Base-by-base conservation (phyloP, 352 stramenopile genomes). In the Phytophthora megakarya region DNA sequence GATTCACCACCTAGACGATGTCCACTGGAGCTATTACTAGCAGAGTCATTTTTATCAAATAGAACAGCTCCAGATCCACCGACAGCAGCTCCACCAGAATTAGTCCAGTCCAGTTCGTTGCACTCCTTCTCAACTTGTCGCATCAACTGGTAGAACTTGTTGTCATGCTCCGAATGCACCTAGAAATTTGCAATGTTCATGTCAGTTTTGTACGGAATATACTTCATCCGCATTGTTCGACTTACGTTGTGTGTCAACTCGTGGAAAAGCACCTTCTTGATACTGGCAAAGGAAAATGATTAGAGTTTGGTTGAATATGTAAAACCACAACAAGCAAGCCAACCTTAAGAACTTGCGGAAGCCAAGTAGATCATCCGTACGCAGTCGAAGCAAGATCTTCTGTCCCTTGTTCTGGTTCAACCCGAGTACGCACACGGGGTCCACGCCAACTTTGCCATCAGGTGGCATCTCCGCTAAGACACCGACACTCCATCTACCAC, bases 331-430 rank as follows among this genome's bases (percentile, higher is more conserved):
- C 9, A 32, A 61, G 26, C 11, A 28, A 38, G 65, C 79, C 9
- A 44, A 92, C 84, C 72, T 90, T 25, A 94, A 63, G 46, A 81
- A 89, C 57, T 93, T 98, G 22, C 95, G 84, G 60, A 98, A 98
- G 0, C 96, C 94, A 16, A 88, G 81, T 11, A 98, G 75, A 68
- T 98, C 94, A 53, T 98, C 94, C 0, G 95, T 98, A 12, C 94
- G 85, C n/a, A 98, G 54, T n/a, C 94, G 83, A 18, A 98, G 76
- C 38, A 97, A 68, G 42, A 98, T 98, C 61, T 96, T 93, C 69
- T 98, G 86, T 0, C 95, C 95, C 51, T 97, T 96, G 80, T 98
- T 98, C 52, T 97, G 73, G 68, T 98, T 98, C 40, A 98, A 68
- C 4, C 95, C 96, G n/a, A 98, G 83, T 6, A 95, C 84, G 18